A percentile compares a stretch with the other conserved stretches of the same genome.
Evolutionary conservation across 2,329 filamentous ascomycete species (phyloP).

Genomic region (Helotiales sp.): DNA sequence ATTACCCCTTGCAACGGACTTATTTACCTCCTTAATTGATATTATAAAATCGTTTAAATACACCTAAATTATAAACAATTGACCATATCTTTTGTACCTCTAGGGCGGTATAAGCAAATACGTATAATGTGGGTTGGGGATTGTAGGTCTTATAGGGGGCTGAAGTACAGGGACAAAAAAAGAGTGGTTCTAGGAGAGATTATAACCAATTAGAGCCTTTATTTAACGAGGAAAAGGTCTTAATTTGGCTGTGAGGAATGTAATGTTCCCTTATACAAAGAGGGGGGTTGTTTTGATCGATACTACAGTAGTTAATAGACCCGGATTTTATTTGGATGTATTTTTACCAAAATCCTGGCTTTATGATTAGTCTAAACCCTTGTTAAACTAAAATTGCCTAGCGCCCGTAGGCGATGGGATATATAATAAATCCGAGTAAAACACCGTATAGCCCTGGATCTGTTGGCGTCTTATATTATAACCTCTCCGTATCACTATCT

Average conservation of each 20-base stretch:
- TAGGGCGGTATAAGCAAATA: not conserved
- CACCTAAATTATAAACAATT: not conserved
- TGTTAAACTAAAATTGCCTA: not conserved
- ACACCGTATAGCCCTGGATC: too few species aligned
- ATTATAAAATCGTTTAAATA: too few species aligned
- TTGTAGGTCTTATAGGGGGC: not conserved
- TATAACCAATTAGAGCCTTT: not conserved
- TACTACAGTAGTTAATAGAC: not conserved
- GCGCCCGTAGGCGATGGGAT: not conserved
- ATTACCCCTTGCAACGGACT: not conserved
- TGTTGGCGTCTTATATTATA: too few species aligned
- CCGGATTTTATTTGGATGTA: not conserved
- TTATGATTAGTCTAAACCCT: not conserved
- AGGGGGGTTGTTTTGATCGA: not conserved
- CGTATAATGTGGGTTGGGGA: not conserved
- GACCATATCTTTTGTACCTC: not conserved
- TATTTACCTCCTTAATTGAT: too few species aligned
- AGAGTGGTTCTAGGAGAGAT: not conserved
- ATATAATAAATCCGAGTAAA: too few species aligned
- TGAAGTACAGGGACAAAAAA: not conserved
- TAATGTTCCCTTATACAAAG: not conserved
- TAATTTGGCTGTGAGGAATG: not conserved
- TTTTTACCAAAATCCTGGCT: not conserved
- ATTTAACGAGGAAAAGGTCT: not conserved
- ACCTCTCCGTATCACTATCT: too few species aligned